Conservation (phyloP, 805 yeast genomes). For the Candida vaughaniae region DNA sequence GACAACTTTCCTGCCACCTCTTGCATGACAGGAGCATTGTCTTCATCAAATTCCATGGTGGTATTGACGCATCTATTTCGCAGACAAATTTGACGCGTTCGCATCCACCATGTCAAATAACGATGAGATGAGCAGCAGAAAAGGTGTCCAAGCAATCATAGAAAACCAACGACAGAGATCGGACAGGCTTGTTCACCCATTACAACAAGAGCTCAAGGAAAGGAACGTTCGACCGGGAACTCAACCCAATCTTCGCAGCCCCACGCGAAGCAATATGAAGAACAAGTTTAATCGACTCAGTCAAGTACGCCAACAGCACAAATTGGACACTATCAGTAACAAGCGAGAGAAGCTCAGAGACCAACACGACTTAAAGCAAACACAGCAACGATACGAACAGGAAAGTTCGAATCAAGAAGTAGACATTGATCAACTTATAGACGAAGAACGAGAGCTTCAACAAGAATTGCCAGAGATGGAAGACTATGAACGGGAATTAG, state of each 20-base stretch:
- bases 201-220: constrained; percentile 4
- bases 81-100: too few species aligned
- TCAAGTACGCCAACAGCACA: constrained; percentile 24
- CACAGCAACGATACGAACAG: constrained; percentile 9
- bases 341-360: constrained; percentile 19
- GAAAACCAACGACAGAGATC: constrained; percentile 7
- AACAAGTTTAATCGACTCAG: constrained; percentile 16
- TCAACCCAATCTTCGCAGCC: background rate
- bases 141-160: constrained; percentile 3
- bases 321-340: constrained; percentile 17
- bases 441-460: constrained; percentile 20
- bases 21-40: constrained; percentile 17
- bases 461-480: constrained; percentile 1
- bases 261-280: constrained; percentile 3
- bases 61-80: too few species aligned
- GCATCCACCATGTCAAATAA: too few species aligned
- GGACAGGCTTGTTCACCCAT: constrained; percentile 10
- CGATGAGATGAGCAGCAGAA: too few species aligned
- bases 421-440: constrained; percentile 22
- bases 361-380: constrained; percentile 16
- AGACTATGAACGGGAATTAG: constrained; percentile 20
- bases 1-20: constrained; percentile 13
- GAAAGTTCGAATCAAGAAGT: constrained; percentile 12
- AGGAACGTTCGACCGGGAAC: constrained; percentile 4
- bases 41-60: constrained; percentile 14